Evolutionary conservation across 805 yeast genomes (phyloP).

Genomic region (Barnettozyma pratensis): DNA sequence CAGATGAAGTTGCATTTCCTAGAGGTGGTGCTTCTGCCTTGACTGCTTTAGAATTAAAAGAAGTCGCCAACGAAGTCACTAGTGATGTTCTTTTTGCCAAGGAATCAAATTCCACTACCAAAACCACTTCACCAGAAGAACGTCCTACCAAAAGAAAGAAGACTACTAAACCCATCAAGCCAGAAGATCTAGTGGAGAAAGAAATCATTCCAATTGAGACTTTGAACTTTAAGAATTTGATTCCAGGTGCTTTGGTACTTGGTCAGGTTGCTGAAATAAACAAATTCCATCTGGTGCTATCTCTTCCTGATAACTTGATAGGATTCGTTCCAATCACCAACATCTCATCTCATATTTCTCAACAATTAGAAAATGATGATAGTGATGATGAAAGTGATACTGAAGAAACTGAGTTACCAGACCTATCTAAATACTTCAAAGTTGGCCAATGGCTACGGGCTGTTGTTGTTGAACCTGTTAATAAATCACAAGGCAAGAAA

Average conservation of each 20-base stretch:
- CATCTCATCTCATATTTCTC: conserved; percentile 59
- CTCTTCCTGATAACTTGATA: conserved; percentile 74
- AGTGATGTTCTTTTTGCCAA: conserved; percentile 72
- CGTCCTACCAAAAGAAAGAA: conserved; percentile 38
- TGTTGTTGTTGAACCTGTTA: conserved; percentile 51
- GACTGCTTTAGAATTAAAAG: conserved; percentile 86
- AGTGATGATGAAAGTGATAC: conserved; percentile 32
- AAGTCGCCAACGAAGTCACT: conserved; percentile 88
- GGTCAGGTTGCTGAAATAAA: conserved; percentile 69
- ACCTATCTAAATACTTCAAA: conserved; percentile 46
- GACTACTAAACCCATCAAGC: conserved; percentile 28
- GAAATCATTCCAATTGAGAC: conserved; percentile 51
- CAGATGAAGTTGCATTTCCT: conserved; percentile 57
- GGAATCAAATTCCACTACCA: conserved; percentile 10
- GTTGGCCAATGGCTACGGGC: conserved; percentile 89
- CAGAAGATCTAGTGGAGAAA: conserved; percentile 17
- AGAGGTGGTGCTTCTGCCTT: conserved; percentile 92
- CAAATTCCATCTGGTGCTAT: conserved; percentile 57
- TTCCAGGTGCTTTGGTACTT: conserved; percentile 67
- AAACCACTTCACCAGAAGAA: conserved; percentile 5
- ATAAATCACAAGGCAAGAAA: conserved; percentile 26
- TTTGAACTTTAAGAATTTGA: conserved; percentile 54
- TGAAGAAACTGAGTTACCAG: conserved; percentile 45
- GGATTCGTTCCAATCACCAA: conserved; percentile 77
- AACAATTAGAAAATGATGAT: conserved; percentile 52